phyloP scores from a whole-genome alignment of 148 eudicot genomes.

The Rhododendron mucronatum region DNA sequence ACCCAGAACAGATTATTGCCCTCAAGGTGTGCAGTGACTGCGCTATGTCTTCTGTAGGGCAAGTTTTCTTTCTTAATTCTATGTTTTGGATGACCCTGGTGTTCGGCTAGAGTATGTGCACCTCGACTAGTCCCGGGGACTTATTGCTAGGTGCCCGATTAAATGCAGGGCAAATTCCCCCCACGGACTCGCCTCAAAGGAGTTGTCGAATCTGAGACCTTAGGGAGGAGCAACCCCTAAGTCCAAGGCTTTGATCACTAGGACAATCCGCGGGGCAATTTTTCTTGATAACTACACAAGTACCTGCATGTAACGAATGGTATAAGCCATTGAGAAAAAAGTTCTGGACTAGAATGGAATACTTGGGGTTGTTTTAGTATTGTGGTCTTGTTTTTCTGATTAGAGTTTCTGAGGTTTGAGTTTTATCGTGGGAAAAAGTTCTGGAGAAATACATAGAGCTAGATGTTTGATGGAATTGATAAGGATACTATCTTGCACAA shows the following conservation, averaged over 20 bases:
- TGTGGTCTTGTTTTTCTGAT: background rate
- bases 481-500: background rate
- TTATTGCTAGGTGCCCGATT: background rate
- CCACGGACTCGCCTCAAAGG: background rate
- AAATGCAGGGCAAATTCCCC: background rate
- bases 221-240: background rate
- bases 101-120: background rate
- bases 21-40: background rate
- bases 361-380: background rate
- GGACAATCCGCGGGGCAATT: background rate
- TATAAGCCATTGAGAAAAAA: background rate
- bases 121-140: background rate
- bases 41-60: background rate
- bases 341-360: background rate
- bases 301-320: background rate
- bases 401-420: background rate
- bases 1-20: background rate
- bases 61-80: background rate
- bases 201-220: background rate
- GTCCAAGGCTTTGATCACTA: background rate
- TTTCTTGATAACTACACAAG: background rate
- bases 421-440: background rate
- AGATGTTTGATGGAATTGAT: background rate
- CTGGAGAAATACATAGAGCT: background rate
- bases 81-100: background rate